Conservation (phyloP, 1,284 basidiomycete genomes). For the Tilletia horrida region DNA sequence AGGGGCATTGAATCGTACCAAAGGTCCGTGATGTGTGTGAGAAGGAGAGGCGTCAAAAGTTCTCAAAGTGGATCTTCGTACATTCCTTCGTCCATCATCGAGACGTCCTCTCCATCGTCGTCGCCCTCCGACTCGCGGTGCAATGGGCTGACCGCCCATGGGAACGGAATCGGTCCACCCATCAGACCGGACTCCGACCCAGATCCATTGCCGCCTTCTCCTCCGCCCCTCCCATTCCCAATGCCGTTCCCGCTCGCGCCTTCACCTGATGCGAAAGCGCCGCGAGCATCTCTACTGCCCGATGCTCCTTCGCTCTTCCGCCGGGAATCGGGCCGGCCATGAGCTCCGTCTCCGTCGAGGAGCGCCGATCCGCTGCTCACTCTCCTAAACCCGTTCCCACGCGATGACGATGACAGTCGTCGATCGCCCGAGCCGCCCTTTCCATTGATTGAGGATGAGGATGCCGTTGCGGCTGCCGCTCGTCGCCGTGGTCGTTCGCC, state of each 20-base stretch:
- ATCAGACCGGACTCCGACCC: neutral
- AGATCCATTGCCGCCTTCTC: neutral
- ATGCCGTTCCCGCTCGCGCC: neutral
- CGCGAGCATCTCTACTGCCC: neutral
- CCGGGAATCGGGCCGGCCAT: slow-evolving; percentile 2
- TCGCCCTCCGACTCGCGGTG: neutral
- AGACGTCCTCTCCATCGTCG: neutral
- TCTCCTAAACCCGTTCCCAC: neutral
- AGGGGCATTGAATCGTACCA: too few species aligned
- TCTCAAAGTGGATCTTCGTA: neutral
- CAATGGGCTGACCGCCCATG: slow-evolving; percentile 13
- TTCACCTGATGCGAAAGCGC: neutral
- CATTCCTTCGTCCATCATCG: slow-evolving; percentile 14
- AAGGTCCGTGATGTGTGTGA: neutral
- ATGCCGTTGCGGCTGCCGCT: neutral
- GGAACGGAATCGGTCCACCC: slow-evolving; percentile 17
- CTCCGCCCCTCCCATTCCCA: neutral
- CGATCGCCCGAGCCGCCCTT: neutral
- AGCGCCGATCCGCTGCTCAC: slow-evolving; percentile 4
- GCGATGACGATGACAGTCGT: neutral
- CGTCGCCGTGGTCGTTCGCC: neutral
- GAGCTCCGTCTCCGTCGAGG: neutral
- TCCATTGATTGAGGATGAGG: neutral
- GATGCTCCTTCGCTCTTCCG: slow-evolving; percentile 4
- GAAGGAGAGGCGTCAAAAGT: neutral